Percentiles rank a stretch among this genome's conserved stretches.
Conservation (phyloP, 441 rosid genomes). For the Kokia cookei region DNA sequence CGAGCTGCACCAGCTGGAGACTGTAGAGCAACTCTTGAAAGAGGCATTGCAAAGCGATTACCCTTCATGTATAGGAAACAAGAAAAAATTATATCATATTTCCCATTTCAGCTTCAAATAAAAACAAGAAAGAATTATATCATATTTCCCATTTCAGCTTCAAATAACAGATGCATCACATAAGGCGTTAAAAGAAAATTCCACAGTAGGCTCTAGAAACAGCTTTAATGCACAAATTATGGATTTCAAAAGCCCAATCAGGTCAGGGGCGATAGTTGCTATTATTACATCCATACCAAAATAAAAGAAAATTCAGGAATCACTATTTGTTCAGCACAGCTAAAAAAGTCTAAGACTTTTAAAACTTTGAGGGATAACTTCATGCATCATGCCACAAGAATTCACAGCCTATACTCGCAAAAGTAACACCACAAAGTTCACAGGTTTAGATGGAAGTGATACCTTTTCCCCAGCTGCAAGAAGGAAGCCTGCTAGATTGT, state of each 20-base stretch:
- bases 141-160: not conserved
- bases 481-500: constrained; percentile 75
- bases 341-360: not conserved
- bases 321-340: not conserved
- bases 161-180: not conserved
- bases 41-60: constrained; percentile 69
- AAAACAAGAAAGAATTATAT: constrained; percentile 3
- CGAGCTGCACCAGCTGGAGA: constrained; percentile 94
- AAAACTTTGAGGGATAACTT: not conserved
- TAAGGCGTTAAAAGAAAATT: not conserved
- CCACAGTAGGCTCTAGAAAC: not conserved
- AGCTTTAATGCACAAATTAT: not conserved
- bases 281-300: not conserved
- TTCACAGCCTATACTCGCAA: not conserved
- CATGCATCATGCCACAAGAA: not conserved
- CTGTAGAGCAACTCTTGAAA: constrained; percentile 61
- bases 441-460: not conserved
- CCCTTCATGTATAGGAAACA: constrained; percentile 39
- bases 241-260: not conserved
- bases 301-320: not conserved
- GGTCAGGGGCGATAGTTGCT: not conserved
- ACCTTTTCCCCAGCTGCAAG: constrained; percentile 93
- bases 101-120: not conserved
- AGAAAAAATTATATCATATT: not conserved
- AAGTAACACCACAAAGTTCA: not conserved